Evolutionary conservation across 1,284 basidiomycete species (phyloP).

Genomic region (Cronartium quercuum): DNA sequence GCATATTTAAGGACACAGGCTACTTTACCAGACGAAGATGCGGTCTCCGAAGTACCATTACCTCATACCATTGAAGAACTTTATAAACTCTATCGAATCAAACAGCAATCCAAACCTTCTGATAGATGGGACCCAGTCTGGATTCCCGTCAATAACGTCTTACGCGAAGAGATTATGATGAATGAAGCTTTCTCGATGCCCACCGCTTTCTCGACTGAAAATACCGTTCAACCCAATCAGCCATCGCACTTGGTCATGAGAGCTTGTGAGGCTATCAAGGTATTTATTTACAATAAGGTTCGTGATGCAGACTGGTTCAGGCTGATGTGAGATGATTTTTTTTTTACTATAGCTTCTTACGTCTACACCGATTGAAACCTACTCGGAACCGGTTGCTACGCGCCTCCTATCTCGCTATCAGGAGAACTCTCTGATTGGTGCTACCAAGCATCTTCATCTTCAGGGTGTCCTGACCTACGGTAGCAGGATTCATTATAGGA

Average conservation of each 20-base stretch:
- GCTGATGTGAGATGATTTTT: background rate
- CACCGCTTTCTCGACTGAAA: background rate
- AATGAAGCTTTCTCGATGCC: constrained; percentile 17
- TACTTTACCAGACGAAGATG: constrained; percentile 7
- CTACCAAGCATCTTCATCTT: constrained; percentile 17
- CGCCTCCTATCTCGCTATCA: constrained; percentile 18
- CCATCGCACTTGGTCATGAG: constrained; percentile 6
- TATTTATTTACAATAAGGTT: constrained; percentile 5
- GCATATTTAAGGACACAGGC: constrained; percentile 24
- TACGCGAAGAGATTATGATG: constrained; percentile 13
- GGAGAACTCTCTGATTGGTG: constrained; percentile 11
- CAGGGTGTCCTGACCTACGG: constrained; percentile 18
- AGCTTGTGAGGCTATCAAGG: constrained; percentile 37
- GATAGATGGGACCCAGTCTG: constrained; percentile 32
- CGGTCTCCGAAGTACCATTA: background rate
- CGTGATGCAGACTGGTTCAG: background rate
- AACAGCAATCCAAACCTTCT: background rate
- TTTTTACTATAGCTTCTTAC: constrained; percentile 25
- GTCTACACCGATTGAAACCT: constrained; percentile 29
- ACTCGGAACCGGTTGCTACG: constrained; percentile 25
- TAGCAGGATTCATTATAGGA: constrained; percentile 24
- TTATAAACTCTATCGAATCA: constrained; percentile 8
- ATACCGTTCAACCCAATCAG: background rate
- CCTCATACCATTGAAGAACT: constrained; percentile 14
- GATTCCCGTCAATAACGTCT: constrained; percentile 3